phyloP scores from a whole-genome alignment of 225 moss, liverwort and hornwort genomes.

The Ulota crispa region DNA sequence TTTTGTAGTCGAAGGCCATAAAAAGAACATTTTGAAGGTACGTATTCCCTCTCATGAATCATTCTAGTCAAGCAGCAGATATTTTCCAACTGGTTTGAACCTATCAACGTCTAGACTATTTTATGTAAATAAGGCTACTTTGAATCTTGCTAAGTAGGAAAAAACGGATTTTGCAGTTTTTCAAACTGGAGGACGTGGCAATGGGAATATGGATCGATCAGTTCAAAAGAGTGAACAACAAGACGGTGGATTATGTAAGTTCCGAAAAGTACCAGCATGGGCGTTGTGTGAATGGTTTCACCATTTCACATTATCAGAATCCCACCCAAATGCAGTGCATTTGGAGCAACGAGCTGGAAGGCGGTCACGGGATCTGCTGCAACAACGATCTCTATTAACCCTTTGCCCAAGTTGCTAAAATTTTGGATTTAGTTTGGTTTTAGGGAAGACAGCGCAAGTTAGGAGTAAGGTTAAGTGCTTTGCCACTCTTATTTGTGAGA shows the following conservation, averaged over 20 bases:
- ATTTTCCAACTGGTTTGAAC: background rate
- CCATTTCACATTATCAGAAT: slow-evolving; percentile 83
- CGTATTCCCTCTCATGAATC: background rate
- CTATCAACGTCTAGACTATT: background rate
- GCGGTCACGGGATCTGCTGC: slow-evolving; percentile 60
- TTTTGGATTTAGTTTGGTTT: background rate
- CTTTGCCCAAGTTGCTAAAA: background rate
- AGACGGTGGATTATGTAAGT: slow-evolving; percentile 56
- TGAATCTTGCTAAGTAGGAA: background rate
- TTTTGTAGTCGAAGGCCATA: slow-evolving; percentile 49
- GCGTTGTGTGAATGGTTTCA: slow-evolving; percentile 58
- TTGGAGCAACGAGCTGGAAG: slow-evolving; percentile 66
- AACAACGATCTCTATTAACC: slow-evolving; percentile 17
- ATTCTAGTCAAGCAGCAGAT: background rate
- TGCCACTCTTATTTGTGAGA: slow-evolving; percentile 14
- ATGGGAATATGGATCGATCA: slow-evolving; percentile 94
- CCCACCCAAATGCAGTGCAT: slow-evolving; percentile 92
- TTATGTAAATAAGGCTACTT: background rate
- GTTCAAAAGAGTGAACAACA: slow-evolving; percentile 38
- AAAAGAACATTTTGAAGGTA: slow-evolving; percentile 47
- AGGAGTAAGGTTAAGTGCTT: background rate
- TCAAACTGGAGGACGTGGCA: slow-evolving; percentile 95
- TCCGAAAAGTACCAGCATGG: slow-evolving; percentile 51
- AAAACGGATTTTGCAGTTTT: slow-evolving; percentile 52
- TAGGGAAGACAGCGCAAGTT: background rate